Evolutionary conservation across 2,329 filamentous ascomycete genomes (phyloP), one percentile per base, ranked within the genome.

Genomic region (Alternaria rosae): DNA sequence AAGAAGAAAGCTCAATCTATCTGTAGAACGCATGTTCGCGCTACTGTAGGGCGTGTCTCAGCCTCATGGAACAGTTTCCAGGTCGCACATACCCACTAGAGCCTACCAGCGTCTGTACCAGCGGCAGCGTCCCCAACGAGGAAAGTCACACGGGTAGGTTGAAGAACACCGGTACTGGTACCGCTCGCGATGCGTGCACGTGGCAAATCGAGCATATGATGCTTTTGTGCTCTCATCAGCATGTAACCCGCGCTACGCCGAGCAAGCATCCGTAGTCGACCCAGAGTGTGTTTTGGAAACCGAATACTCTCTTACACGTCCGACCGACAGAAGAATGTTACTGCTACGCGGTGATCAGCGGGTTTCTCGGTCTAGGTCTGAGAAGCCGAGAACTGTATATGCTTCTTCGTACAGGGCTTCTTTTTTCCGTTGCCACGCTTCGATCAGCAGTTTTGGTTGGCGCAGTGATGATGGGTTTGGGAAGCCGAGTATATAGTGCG

Each of bases 21-120:
- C 26, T 51, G 38, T 44, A 44, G 42, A 57, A 57, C 44, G n/a
- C 52, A 50, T 45, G 35, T 57, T 51, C 38, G 53, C 20, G 53
- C 44, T 50, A 41, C 35, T 35, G 47, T 47, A 23, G 56, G 47
- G 38, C 41, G 6, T 58, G 56, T 25, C 48, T 43, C 20, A 28
- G 48, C 50, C 48, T 28, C 47, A 51, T 25, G 30, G 47, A 9
- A 12, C 20, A 2, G 28, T 5, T 15, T 32, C 8, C 20, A 15
- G 9, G 30, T 51, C n/a, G 20, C 30, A 51, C 30, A 20, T 9
- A 38, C 9, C 20, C 6, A 25, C 12, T 6, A 51, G 21, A 13
- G 28, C 28, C 9, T 51, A 25, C 30, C 47, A 50, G 47, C 17
- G 35, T 38, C 35, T 38, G 15, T 38, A 38, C 15, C 35, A 38